phyloP scores from a whole-genome alignment of 129 eudicot genomes.

The Helianthus annuus region DNA sequence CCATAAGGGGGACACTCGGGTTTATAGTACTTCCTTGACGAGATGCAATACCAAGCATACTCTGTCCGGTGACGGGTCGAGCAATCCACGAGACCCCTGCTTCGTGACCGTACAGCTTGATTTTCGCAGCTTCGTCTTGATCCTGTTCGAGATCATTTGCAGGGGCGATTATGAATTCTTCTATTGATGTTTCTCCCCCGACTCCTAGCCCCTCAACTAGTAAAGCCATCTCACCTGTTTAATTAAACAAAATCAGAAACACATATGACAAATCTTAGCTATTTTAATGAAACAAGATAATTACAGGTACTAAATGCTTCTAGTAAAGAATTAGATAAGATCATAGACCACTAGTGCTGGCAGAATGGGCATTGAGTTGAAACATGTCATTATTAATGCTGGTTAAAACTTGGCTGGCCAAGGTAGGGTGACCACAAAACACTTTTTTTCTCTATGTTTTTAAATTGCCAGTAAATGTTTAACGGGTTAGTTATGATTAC shows the following conservation, averaged over 20 bases:
- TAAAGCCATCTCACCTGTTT: conserved; percentile 86
- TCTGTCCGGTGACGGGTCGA: conserved; percentile 80
- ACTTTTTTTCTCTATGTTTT: neutral
- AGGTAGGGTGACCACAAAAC: neutral
- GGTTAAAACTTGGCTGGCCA: neutral
- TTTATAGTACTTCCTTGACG: conserved; percentile 75
- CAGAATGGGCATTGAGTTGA: neutral
- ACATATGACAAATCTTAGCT: neutral
- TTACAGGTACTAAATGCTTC: neutral
- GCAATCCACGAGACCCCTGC: conserved; percentile 93
- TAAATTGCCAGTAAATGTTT: neutral
- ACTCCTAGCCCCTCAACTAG: conserved; percentile 87
- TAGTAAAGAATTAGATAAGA: neutral
- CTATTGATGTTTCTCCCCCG: conserved; percentile 84
- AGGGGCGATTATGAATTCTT: conserved; percentile 76
- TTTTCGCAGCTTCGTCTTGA: conserved; percentile 55
- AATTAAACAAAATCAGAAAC: conserved; percentile 6
- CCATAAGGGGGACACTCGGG: conserved; percentile 64
- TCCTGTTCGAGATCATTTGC: conserved; percentile 62
- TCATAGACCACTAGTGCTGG: neutral
- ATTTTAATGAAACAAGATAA: neutral
- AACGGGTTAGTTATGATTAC: neutral
- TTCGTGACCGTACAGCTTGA: conserved; percentile 74
- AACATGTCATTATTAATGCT: neutral
- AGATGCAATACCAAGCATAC: conserved; percentile 66